Evolutionary conservation across 768 basidiomycete species (phyloP).

Genomic region (Rhodotorula paludigena): DNA sequence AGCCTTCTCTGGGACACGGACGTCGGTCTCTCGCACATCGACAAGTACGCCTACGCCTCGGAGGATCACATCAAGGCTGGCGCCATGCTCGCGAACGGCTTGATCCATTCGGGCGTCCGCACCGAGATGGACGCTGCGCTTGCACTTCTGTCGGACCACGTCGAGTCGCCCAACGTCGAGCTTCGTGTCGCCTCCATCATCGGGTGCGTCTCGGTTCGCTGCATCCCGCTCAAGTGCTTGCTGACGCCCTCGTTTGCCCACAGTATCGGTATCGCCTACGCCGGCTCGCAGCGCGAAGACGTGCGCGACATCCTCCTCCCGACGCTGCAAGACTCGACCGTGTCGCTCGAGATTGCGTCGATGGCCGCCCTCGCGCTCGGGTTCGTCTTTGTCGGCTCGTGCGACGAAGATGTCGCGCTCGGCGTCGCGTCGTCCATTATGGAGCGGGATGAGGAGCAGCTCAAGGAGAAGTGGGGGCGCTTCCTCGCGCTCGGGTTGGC

Average conservation of each 20-base stretch:
- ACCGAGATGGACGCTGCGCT: constrained; percentile 90
- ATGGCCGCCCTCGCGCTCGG: constrained; percentile 83
- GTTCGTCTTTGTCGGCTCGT: constrained; percentile 92
- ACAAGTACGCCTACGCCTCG: constrained; percentile 93
- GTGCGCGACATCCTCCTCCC: constrained; percentile 72
- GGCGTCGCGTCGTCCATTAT: constrained; percentile 78
- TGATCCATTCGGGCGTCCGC: constrained; percentile 80
- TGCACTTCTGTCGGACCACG: constrained; percentile 82
- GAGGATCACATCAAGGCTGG: constrained; percentile 99
- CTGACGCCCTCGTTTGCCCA: not conserved
- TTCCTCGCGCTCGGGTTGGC: constrained; percentile 87
- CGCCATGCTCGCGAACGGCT: constrained; percentile 87
- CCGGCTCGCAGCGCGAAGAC: constrained; percentile 86
- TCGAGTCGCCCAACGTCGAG: constrained; percentile 75
- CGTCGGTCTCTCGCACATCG: constrained; percentile 83
- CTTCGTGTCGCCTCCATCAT: constrained; percentile 83
- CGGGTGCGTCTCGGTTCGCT: constrained; percentile 49
- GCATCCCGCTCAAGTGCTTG: not conserved
- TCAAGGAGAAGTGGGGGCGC: constrained; percentile 89
- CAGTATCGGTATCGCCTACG: constrained; percentile 85
- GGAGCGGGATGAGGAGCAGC: constrained; percentile 64
- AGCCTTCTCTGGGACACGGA: constrained; percentile 95
- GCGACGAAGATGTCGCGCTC: constrained; percentile 83
- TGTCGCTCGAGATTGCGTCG: constrained; percentile 82
- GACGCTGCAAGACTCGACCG: constrained; percentile 69